Conservation (phyloP, 2,329 filamentous ascomycete species). For the Aspergillus calidoustus region DNA sequence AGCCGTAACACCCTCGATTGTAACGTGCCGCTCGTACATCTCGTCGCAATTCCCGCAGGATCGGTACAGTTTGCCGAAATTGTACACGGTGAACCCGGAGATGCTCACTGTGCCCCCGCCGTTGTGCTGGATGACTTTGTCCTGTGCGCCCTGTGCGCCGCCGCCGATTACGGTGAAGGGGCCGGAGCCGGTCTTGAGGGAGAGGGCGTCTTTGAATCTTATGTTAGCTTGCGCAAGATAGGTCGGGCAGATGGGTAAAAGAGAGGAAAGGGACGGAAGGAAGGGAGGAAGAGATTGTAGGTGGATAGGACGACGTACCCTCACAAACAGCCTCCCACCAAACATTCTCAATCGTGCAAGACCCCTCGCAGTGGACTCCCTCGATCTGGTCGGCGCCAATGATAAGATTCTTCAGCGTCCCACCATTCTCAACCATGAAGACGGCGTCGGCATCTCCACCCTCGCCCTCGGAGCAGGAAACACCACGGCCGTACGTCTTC, state of each 20-base stretch:
- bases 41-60: conserved; percentile 52
- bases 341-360: conserved; percentile 39
- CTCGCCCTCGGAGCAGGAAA: conserved; percentile 49
- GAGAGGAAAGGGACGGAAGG: neutral
- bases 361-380: conserved; percentile 46
- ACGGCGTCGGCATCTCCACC: conserved; percentile 50
- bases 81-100: conserved; percentile 45
- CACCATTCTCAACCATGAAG: conserved; percentile 39
- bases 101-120: conserved; percentile 37
- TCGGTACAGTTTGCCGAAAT: conserved; percentile 53
- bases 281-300: conserved; percentile 24
- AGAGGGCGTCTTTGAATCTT: conserved; percentile 36
- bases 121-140: conserved; percentile 44
- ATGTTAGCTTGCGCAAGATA: conserved; percentile 26
- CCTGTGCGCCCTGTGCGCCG: conserved; percentile 38
- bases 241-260: too few relatives aligned
- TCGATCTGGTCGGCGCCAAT: conserved; percentile 47
- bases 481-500: conserved; percentile 52
- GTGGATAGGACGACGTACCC: conserved; percentile 18
- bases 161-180: conserved; percentile 43
- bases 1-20: conserved; percentile 39
- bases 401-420: conserved; percentile 43
- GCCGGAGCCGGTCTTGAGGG: conserved; percentile 36
- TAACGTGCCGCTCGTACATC: conserved; percentile 30
- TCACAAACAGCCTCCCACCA: conserved; percentile 47